These are phyloP conservation scores for Taiozyma sp. DNA, from an alignment of 1,139 yeast species.

Conservation along the genomic window DNA sequence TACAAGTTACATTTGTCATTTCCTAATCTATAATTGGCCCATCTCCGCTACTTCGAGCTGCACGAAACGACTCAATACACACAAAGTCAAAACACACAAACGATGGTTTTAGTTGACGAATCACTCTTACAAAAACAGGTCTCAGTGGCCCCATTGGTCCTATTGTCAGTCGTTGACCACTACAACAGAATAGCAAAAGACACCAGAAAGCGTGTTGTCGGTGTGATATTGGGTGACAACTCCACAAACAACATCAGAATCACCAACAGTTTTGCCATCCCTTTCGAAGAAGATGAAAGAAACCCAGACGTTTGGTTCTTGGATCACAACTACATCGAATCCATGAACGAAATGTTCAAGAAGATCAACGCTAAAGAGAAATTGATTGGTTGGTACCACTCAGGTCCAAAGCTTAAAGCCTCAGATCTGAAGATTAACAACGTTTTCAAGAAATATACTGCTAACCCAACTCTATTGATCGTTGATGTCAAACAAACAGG, in stretches of 20 bases:
- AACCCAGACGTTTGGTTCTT: constrained; percentile 95
- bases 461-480: constrained; percentile 80
- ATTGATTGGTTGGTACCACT: constrained; percentile 97
- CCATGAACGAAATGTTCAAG: constrained; percentile 97
- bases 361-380: constrained; percentile 96
- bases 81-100: background rate
- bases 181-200: constrained; percentile 78
- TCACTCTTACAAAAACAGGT: constrained; percentile 52
- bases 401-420: constrained; percentile 88
- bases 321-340: constrained; percentile 93
- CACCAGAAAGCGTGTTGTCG: constrained; percentile 80
- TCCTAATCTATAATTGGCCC: background rate
- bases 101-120: constrained; percentile 14
- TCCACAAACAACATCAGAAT: constrained; percentile 55
- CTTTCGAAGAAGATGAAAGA: constrained; percentile 95
- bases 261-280: constrained; percentile 79
- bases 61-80: background rate
- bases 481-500: constrained; percentile 87
- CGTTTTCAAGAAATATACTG: constrained; percentile 75
- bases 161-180: constrained; percentile 92
- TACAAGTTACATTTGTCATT: background rate
- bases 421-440: constrained; percentile 92
- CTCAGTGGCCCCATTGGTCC: constrained; percentile 92
- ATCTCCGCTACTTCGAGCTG: background rate
- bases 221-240: constrained; percentile 87